Evolutionary conservation across 345 rosid species (phyloP).

Genomic region (Firmiana major): DNA sequence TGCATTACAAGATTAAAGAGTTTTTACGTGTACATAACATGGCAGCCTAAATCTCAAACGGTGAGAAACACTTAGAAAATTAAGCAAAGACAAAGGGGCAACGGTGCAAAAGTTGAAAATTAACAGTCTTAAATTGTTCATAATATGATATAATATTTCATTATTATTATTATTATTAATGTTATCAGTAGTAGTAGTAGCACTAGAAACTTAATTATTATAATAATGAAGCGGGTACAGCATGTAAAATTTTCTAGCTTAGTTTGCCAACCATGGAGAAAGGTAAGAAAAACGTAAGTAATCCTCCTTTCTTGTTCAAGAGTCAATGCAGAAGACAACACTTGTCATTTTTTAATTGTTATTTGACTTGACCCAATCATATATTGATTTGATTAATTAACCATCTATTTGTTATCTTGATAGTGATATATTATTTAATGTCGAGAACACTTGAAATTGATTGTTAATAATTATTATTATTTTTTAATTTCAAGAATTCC

Average conservation of each 20-base stretch:
- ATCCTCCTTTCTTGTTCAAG: constrained; percentile 15
- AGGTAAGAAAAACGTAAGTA: background rate
- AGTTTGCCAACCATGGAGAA: constrained; percentile 48
- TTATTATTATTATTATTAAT: background rate
- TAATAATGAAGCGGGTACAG: background rate
- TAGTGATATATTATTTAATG: background rate
- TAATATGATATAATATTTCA: background rate
- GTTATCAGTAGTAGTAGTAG: too few relatives aligned
- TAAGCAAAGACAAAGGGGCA: background rate
- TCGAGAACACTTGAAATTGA: background rate
- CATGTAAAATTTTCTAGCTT: constrained; percentile 30
- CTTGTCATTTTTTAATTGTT: constrained; percentile 10
- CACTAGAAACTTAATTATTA: too few relatives aligned
- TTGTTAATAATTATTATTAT: background rate
- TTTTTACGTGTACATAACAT: too few relatives aligned
- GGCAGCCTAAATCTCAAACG: background rate
- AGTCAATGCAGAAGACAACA: constrained; percentile 35
- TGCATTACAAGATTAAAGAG: too few relatives aligned
- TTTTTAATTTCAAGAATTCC: background rate
- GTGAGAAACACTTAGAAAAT: background rate
- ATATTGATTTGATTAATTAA: constrained; percentile 6
- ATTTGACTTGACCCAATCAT: constrained; percentile 17
- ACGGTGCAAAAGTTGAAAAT: background rate
- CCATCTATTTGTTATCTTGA: background rate
- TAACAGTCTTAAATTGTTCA: background rate